These are phyloP conservation scores for Pichia cabralensis DNA, from an alignment of 805 yeast genomes.

Conservation along the genomic window DNA sequence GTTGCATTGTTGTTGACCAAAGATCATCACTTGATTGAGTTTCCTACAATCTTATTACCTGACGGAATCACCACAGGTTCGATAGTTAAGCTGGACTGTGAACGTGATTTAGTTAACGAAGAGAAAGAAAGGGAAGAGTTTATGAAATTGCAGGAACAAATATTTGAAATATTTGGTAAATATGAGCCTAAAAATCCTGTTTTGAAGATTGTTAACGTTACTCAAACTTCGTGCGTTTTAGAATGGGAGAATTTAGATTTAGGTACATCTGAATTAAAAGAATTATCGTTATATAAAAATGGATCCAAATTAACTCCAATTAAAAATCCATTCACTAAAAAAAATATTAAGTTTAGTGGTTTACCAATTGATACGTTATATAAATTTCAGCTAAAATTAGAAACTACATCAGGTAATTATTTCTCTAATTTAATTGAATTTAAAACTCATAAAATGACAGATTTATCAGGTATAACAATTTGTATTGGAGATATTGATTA, in stretches of 20 bases:
- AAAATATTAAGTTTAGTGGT: conserved; percentile 83
- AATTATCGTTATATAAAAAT: conserved; percentile 70
- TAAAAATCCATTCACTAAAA: conserved; percentile 70
- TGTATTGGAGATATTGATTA: conserved; percentile 76
- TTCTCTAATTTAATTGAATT: conserved; percentile 58
- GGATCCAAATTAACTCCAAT: conserved; percentile 65
- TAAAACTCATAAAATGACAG: conserved; percentile 93
- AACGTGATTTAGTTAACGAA: conserved; percentile 64
- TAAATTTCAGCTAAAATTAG: conserved; percentile 67
- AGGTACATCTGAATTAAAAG: conserved; percentile 73
- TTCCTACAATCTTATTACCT: conserved; percentile 90
- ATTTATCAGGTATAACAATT: conserved; percentile 82
- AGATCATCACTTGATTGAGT: conserved; percentile 87
- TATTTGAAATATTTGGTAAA: conserved; percentile 62
- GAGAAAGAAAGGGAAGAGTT: conserved; percentile 47
- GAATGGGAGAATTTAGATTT: conserved; percentile 86
- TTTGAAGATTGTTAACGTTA: conserved; percentile 61
- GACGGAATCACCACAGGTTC: conserved; percentile 89
- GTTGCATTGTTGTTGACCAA: conserved; percentile 81
- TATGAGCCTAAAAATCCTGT: conserved; percentile 63
- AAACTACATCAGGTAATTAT: conserved; percentile 84
- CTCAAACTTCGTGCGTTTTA: conserved; percentile 90
- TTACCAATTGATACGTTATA: conserved; percentile 78
- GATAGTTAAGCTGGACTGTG: conserved; percentile 76
- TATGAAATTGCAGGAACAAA: conserved; percentile 58